Percentiles rank a stretch among this genome's conserved stretches.
phyloP scores from a whole-genome alignment of 2,329 filamentous ascomycete species.

The Cladosporium colombiae region DNA sequence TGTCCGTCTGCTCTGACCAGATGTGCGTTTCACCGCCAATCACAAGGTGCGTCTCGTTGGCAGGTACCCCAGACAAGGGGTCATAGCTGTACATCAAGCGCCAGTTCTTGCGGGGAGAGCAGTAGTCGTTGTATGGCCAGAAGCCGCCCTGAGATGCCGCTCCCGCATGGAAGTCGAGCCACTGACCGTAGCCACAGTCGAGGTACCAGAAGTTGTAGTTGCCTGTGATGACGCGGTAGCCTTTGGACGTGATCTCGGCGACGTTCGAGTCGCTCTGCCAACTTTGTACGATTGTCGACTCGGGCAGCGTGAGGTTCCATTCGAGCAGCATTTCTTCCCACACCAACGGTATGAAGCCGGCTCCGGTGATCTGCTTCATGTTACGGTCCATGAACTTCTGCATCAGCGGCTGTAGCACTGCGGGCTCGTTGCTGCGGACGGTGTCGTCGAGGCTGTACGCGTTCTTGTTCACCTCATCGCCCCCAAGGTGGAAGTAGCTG shows the following conservation, averaged over 20 bases:
- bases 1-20: constrained; percentile 78
- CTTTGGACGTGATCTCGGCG: constrained; percentile 59
- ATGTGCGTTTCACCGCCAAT: constrained; percentile 79
- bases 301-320: constrained; percentile 73
- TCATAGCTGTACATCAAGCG: constrained; percentile 78
- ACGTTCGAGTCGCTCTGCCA: constrained; percentile 71
- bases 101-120: constrained; percentile 79
- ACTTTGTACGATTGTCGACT: constrained; percentile 74
- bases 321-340: constrained; percentile 85
- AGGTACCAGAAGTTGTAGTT: constrained; percentile 76
- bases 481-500: constrained; percentile 80
- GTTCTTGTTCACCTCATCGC: constrained; percentile 81
- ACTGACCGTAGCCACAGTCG: too few species aligned
- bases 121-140: constrained; percentile 81
- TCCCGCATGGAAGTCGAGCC: constrained; percentile 69
- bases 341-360: constrained; percentile 71
- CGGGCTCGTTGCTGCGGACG: constrained; percentile 64
- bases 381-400: constrained; percentile 74
- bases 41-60: constrained; percentile 64
- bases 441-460: constrained; percentile 73
- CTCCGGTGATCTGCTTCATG: constrained; percentile 63
- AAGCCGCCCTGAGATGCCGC: constrained; percentile 48
- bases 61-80: constrained; percentile 64
- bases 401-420: constrained; percentile 71
- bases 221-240: constrained; percentile 72